These are phyloP conservation scores for Hypoxylon fuscum DNA, from an alignment of 495 filamentous ascomycete genomes.

Conservation along the genomic window DNA sequence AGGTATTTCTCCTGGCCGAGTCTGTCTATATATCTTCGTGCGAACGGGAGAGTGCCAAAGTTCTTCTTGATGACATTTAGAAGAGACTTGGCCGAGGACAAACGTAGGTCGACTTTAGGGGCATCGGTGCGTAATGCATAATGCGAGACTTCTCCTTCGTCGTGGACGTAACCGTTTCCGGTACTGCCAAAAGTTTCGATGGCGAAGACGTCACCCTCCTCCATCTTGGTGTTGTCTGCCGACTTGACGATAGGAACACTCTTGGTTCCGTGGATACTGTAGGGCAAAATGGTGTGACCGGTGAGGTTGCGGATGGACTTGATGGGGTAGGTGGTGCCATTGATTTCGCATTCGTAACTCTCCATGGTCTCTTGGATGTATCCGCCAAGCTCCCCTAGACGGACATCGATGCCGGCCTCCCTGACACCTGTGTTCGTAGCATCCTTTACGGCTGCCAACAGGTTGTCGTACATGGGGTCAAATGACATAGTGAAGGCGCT, in stretches of 20 bases:
- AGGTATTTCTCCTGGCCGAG: constrained; percentile 89
- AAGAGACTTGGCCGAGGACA: constrained; percentile 81
- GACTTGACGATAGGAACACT: constrained; percentile 90
- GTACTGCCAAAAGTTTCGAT: constrained; percentile 96
- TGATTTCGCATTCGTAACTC: constrained; percentile 83
- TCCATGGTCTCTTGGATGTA: constrained; percentile 90
- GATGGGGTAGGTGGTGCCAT: constrained; percentile 79
- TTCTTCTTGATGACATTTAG: constrained; percentile 90
- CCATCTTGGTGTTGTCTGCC: constrained; percentile 85
- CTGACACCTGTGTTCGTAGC: constrained; percentile 88
- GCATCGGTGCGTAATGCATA: constrained; percentile 74
- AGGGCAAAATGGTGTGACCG: constrained; percentile 87
- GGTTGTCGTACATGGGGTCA: constrained; percentile 83
- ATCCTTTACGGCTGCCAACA: constrained; percentile 82
- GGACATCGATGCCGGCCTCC: constrained; percentile 84
- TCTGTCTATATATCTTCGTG: constrained; percentile 84
- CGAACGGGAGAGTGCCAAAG: constrained; percentile 89
- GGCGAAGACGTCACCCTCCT: constrained; percentile 91
- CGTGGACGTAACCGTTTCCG: constrained; percentile 83
- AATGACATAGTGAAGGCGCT: constrained; percentile 92
- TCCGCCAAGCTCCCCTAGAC: constrained; percentile 78
- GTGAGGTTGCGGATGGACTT: constrained; percentile 89
- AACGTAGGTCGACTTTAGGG: constrained; percentile 70
- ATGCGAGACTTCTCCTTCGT: constrained; percentile 84
- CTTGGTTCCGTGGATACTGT: constrained; percentile 87